Percentiles rank a stretch among this genome's conserved stretches.
Evolutionary conservation across 371 early-diverging fungal species (phyloP).

Genomic region (Syncephalastrum monosporum): DNA sequence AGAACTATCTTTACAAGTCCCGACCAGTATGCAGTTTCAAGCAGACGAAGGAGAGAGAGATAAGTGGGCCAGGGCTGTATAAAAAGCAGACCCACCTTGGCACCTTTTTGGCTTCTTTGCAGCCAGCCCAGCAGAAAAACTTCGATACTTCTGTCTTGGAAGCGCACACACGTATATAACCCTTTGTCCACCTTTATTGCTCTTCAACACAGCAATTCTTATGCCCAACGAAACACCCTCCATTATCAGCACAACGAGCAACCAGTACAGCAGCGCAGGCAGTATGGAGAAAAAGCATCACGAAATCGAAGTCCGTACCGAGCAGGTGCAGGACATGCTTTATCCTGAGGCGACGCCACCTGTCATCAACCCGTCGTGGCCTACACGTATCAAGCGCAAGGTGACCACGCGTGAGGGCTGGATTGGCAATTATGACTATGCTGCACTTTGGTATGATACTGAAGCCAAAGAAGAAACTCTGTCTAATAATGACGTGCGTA

Average conservation of each 20-base stretch:
- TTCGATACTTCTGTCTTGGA: constrained; percentile 13
- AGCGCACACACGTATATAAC: constrained; percentile 13
- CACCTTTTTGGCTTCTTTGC: constrained; percentile 12
- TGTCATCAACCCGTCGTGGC: constrained; percentile 3
- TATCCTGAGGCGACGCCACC: constrained; percentile 13
- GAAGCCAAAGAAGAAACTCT: background rate
- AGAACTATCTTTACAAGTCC: too few relatives aligned
- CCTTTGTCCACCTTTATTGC: background rate
- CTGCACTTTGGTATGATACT: constrained; percentile 25
- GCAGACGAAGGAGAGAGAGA: too few relatives aligned
- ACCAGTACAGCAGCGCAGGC: background rate
- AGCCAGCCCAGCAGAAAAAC: constrained; percentile 22
- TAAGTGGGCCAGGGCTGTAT: background rate
- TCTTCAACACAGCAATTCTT: constrained; percentile 13
- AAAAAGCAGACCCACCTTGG: background rate
- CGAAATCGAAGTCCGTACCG: constrained; percentile 11
- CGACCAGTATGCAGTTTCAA: too few relatives aligned
- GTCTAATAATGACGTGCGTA: background rate
- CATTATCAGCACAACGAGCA: constrained; percentile 4
- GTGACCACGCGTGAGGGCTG: constrained; percentile 22
- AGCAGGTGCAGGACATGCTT: constrained; percentile 12
- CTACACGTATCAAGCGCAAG: constrained; percentile 7
- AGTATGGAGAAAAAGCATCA: constrained; percentile 12
- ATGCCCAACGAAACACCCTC: background rate
- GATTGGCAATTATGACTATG: constrained; percentile 38